Percentiles rank a stretch among this genome's conserved stretches.
Conservation (phyloP, 768 basidiomycete genomes). For the Phallus indusiatus region DNA sequence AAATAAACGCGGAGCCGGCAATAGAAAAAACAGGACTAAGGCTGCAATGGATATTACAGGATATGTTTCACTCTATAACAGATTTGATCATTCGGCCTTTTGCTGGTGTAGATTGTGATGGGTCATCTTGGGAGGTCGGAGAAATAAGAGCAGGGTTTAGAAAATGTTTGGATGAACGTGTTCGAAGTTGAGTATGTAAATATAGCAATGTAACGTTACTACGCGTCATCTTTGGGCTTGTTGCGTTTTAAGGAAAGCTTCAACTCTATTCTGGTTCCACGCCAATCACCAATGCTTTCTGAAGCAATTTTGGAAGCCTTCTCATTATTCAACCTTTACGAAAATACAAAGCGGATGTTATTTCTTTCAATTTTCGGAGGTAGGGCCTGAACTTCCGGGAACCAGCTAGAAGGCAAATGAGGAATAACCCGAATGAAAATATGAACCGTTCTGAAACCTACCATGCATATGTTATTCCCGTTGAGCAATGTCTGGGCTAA, state of each 20-base stretch:
- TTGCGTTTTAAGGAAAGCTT: neutral
- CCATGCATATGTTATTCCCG: constrained; percentile 97
- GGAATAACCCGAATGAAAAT: neutral
- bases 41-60: constrained; percentile 70
- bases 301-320: no score
- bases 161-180: constrained; percentile 56
- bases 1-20: constrained; percentile 93
- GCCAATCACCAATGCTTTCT: no score
- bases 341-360: neutral
- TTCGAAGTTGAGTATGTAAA: constrained; percentile 20
- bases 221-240: neutral
- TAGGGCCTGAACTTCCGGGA: constrained; percentile 6
- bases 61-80: constrained; percentile 66
- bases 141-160: constrained; percentile 44
- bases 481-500: constrained; percentile 85
- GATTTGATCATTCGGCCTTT: constrained; percentile 66
- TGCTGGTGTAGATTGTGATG: constrained; percentile 21
- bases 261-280: neutral
- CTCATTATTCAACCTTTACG: no score
- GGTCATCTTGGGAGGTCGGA: constrained; percentile 40
- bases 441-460: constrained; percentile 26
- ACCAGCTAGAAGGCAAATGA: neutral
- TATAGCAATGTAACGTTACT: neutral
- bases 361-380: neutral
- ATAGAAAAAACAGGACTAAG: constrained; percentile 87